Evolutionary conservation across 768 basidiomycete genomes (phyloP).

Genomic region (Paxillus ammoniavirescens): DNA sequence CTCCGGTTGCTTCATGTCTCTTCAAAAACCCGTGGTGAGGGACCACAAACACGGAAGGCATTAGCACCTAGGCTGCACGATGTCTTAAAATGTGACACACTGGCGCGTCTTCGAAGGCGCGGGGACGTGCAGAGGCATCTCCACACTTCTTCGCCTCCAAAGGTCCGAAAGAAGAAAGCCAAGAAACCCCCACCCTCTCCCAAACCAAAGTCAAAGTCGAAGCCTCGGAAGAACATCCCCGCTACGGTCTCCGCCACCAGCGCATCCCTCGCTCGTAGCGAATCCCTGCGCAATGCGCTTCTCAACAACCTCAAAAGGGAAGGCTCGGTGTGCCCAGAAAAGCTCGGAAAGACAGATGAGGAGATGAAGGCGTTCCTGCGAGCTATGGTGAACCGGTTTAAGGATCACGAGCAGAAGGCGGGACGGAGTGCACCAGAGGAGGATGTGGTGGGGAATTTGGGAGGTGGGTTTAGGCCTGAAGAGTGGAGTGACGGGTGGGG

Average conservation of each 20-base stretch:
- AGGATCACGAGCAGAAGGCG: neutral
- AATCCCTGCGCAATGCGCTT: neutral
- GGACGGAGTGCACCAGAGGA: neutral
- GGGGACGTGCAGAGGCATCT: no score
- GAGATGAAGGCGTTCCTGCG: neutral
- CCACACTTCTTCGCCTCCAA: no score
- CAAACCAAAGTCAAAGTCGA: neutral
- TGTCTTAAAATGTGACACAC: no score
- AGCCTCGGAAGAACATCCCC: neutral
- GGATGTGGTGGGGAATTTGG: neutral
- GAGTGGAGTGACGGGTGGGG: constrained; percentile 19
- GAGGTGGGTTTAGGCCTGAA: constrained; percentile 11
- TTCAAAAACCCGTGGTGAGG: neutral
- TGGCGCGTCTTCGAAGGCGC: neutral
- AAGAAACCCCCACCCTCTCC: neutral
- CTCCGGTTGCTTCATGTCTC: constrained; percentile 12
- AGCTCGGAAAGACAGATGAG: neutral
- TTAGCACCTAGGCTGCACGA: neutral
- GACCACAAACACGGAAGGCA: neutral
- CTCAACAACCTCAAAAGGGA: neutral
- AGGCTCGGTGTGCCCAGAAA: neutral
- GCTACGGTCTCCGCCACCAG: neutral
- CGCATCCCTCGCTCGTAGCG: neutral
- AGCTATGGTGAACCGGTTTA: neutral
- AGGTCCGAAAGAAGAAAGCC: neutral